Percentiles rank a stretch among this genome's conserved stretches.
phyloP scores from a whole-genome alignment of 2,329 filamentous ascomycete genomes.

The Stylonectria norvegica region DNA sequence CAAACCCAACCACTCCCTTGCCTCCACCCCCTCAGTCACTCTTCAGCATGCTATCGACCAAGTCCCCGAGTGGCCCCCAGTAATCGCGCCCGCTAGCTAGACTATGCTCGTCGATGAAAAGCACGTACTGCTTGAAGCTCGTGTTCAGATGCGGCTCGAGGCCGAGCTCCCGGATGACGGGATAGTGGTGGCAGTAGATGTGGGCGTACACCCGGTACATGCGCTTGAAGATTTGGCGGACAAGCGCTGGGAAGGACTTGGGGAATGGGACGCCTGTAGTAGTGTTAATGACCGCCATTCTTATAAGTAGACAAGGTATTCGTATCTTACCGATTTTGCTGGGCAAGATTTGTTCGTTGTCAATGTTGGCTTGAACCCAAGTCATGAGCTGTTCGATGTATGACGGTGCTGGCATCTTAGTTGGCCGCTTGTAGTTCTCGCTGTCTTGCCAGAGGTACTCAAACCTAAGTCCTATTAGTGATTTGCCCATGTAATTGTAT shows the following conservation, averaged over 20 bases:
- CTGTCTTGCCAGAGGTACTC: constrained; percentile 99
- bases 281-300: constrained; percentile 1
- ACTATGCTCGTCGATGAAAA: constrained; percentile 96
- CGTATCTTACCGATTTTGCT: constrained; percentile 71
- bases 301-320: background rate
- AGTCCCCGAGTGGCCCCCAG: constrained; percentile 90
- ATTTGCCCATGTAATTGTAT: background rate
- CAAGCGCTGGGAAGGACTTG: constrained; percentile 81
- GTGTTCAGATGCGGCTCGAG: constrained; percentile 97
- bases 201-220: constrained; percentile 98
- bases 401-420: constrained; percentile 94
- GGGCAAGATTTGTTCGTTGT: constrained; percentile 94
- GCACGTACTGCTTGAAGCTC: constrained; percentile 98
- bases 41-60: constrained; percentile 96
- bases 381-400: constrained; percentile 98
- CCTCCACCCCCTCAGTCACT: constrained; percentile 65
- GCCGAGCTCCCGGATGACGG: constrained; percentile 89
- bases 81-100: constrained; percentile 93
- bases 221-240: constrained; percentile 97
- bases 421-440: constrained; percentile 90
- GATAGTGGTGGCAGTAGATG: constrained; percentile 99
- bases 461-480: constrained; percentile 57
- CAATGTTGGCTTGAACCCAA: constrained; percentile 93
- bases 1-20: too few species aligned
- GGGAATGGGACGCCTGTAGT: constrained; percentile 81